Conservation (phyloP, 164 flowering plant species). For the Berberis vulgaris region DNA sequence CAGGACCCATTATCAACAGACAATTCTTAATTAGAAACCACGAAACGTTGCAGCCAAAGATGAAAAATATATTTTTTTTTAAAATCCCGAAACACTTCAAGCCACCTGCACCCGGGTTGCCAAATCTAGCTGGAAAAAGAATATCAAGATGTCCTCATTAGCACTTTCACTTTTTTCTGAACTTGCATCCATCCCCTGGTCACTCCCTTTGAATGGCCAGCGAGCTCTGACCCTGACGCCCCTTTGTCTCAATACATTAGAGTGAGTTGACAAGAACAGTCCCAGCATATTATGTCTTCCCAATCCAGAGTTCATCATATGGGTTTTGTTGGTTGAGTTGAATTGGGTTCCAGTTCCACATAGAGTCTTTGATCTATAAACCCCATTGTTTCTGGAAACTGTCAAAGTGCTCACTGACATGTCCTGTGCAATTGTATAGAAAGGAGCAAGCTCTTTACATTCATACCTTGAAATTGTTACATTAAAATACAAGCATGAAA, state of each 20-base stretch:
- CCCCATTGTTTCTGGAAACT: constrained; percentile 25
- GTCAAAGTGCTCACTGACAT: constrained; percentile 33
- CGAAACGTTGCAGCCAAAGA: too few relatives aligned
- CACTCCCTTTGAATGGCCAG: constrained; percentile 68
- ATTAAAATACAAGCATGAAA: too few relatives aligned
- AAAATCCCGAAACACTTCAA: too few relatives aligned
- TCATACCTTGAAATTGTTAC: not conserved
- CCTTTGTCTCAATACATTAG: constrained; percentile 17
- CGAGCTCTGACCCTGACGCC: constrained; percentile 49
- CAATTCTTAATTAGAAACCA: too few relatives aligned
- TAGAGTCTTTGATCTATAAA: constrained; percentile 23
- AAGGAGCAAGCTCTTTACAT: not conserved
- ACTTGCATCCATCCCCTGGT: constrained; percentile 45
- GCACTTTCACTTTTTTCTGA: constrained; percentile 78
- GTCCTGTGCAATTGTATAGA: constrained; percentile 28
- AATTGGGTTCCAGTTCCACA: constrained; percentile 32
- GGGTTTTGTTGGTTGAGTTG: constrained; percentile 17
- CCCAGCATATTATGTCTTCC: constrained; percentile 19
- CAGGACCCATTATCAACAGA: too few relatives aligned
- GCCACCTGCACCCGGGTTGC: constrained; percentile 83
- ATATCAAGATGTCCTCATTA: constrained; percentile 83
- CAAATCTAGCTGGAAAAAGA: constrained; percentile 89
- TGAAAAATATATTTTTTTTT: too few relatives aligned
- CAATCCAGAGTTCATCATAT: constrained; percentile 13
- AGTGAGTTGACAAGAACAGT: constrained; percentile 13